Evolutionary conservation across 2,329 filamentous ascomycete species (phyloP), one percentile per base, ranked within the genome.

Genomic region (Phoma sp.): DNA sequence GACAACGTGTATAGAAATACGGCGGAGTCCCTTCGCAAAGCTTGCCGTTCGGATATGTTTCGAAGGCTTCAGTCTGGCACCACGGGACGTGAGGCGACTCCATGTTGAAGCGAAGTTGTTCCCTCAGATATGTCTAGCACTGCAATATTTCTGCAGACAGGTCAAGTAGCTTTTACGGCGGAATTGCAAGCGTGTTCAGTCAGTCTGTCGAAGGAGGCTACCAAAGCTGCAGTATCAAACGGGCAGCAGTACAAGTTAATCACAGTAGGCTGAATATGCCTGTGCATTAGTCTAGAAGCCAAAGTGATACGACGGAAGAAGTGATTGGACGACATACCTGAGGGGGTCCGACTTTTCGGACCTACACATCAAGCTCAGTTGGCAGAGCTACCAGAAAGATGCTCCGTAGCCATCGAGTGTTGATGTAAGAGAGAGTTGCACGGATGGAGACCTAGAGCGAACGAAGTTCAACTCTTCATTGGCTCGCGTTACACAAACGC

Each of bases 11-110:
- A 45, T 73, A 64, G 39, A 72, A 62, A 49, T 69, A 62, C 3
- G 71, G 70, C 3, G 64, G 69, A 6, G 41, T 67, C 68, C 68
- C 73, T 52, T 59, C 55, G 36, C 72, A 72, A 8, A 70, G 45
- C 10, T 59, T 56, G 13, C 57, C 62, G 36, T 70, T 73, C 50
- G 44, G 63, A n/a, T 64, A 58, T n/a, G 65, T 64, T 36, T 59
- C 51, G 5, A 33, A 6, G 7, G 55, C 32, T 25, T 51, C 51
- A 45, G 63, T 66, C 38, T 71, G 62, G 39, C 70, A 73, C 58
- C 63, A 63, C 10, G 69, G 70, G 1, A 68, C 67, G 31, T 61
- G 64, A 31, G 49, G 65, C 37, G 63, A 56, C 35, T 67, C 69
- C 47, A 72, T 71, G 53, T 64, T 71, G 46, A 58, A 53, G 21